Evolutionary conservation across 257 asterid species (phyloP).

Genomic region (Solanum habrochaites): DNA sequence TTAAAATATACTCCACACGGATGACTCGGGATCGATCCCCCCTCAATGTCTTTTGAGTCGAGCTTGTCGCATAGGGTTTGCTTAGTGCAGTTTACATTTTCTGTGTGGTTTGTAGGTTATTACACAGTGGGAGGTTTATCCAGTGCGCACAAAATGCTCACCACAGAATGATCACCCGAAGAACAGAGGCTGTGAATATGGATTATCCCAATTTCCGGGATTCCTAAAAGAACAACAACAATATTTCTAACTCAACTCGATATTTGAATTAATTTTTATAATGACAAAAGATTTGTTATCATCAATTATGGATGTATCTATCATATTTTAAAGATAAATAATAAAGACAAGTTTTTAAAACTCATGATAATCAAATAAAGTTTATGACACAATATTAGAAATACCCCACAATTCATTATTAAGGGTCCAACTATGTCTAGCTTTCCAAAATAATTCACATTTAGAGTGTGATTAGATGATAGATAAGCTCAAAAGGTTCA

Average conservation of each 20-base stretch:
- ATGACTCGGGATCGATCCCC: no score
- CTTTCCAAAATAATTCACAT: not conserved
- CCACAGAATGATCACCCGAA: no score
- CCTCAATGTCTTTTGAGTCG: no score
- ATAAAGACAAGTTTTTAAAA: not conserved
- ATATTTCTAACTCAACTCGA: not conserved
- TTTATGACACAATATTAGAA: not conserved
- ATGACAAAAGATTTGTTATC: not conserved
- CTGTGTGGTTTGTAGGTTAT: no score
- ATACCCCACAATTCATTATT: not conserved
- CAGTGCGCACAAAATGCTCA: no score
- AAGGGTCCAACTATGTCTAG: not conserved
- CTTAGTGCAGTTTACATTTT: no score
- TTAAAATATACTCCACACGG: no score
- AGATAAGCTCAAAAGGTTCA: not conserved
- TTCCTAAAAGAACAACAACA: no score
- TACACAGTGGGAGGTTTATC: no score
- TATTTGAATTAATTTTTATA: not conserved
- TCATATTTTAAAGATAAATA: not conserved
- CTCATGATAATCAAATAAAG: not conserved
- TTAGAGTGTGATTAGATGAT: not conserved
- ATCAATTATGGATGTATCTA: not conserved
- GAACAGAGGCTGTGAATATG: no score
- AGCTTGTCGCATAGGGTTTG: no score
- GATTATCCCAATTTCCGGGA: no score